Percentiles rank a stretch among this genome's conserved stretches.
Conservation (phyloP, 495 filamentous ascomycete species). For the Aspergillus homomorphus region DNA sequence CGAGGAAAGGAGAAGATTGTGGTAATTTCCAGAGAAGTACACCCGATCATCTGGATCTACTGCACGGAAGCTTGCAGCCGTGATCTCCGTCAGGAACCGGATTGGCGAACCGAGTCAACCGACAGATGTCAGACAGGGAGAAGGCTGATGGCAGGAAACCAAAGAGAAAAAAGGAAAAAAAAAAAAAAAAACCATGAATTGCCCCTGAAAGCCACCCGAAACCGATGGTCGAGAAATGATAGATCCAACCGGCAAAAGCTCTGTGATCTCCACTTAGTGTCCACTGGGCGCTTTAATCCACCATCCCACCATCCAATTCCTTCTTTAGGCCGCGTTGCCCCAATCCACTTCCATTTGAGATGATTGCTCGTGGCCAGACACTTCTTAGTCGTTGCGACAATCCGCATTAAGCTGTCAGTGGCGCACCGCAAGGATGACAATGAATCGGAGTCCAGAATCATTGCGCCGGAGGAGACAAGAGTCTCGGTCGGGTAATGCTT, state of each 20-base stretch:
- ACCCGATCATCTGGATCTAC: neutral
- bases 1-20: neutral
- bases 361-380: neutral
- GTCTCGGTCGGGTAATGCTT: too few species aligned
- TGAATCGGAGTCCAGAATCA: too few species aligned
- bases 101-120: neutral
- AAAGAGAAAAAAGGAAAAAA: neutral
- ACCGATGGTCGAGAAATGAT: neutral
- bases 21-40: neutral
- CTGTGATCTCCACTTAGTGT: neutral
- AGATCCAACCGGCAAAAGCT: neutral
- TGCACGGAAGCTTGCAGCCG: neutral
- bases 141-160: neutral
- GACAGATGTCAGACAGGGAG: neutral
- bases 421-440: too few species aligned
- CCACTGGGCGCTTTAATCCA: too few species aligned
- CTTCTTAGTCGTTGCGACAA: too few species aligned
- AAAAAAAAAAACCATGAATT: neutral
- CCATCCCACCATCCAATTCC: neutral
- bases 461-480: too few species aligned
- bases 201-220: neutral
- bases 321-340: neutral
- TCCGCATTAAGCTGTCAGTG: too few species aligned
- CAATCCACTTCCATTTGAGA: neutral
- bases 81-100: neutral